Evolutionary conservation across 148 eudicot species (phyloP), one percentile per base, ranked within the genome.

Genomic region (Gaultheria prostrata): DNA sequence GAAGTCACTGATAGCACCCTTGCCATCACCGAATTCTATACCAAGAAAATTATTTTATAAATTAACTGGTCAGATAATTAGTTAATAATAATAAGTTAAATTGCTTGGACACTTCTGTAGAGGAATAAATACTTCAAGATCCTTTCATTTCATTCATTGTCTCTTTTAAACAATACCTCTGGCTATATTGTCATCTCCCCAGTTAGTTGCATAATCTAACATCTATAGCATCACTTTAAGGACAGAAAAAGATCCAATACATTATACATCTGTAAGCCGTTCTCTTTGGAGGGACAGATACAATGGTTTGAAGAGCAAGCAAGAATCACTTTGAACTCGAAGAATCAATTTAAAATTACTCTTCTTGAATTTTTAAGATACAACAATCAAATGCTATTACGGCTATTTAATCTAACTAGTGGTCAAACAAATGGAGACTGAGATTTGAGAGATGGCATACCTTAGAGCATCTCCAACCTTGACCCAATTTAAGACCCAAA

Each of bases 301-400:
- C 33, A 18, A 33, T 10, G 28, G 79, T 48, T 76, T 24, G 78
- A 48, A 76, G 78, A 76, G 78, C 56, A 46, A 46, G 78, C 78
- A 45, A 75, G 78, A 75, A 75, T 45, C 26, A n/a, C 43, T 46
- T 3, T 39, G 43, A 39, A 39, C 43, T 39, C 43, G 4, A 45
- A 75, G 78, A 75, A 75, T 45, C 26, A 75, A 20, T 45, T 3
- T 0, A 75, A 45, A 24, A 20, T 20, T 54, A 21, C 28, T n/a
- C 67, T 59, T 59, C 67, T 59, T 8, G 28, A 28, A 59, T n/a
- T 59, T 51, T 51, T 51, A 51, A 14, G 15, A 14, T 51, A 51
- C 17, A 14, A 53, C 57, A 53, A 53, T 53, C 4, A 14, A 3
- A 53, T 15, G 3, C 17, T 53, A 17, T 14, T 53, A 53, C 18